Conservation (phyloP, 208 protist species). For the Crithidia expoeki region DNA sequence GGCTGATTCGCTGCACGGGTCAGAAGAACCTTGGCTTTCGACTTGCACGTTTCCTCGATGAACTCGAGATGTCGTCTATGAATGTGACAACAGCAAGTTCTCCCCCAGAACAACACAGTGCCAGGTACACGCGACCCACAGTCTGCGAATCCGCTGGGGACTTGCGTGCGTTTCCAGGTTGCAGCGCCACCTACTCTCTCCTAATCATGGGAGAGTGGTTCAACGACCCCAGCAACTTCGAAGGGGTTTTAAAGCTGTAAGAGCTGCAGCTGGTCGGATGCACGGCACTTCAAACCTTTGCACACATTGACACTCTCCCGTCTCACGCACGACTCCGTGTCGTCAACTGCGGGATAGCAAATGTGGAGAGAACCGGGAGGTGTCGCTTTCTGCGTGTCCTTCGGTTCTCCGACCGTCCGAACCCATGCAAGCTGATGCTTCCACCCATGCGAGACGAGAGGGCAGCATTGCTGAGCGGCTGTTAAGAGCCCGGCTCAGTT, state of each 20-base stretch:
- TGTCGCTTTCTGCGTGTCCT: not conserved
- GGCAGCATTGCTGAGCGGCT: not conserved
- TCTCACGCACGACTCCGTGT: no score
- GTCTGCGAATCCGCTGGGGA: not conserved
- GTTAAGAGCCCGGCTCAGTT: not conserved
- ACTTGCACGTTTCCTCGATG: no score
- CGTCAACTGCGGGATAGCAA: not conserved
- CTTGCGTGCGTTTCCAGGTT: no score
- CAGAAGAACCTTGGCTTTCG: no score
- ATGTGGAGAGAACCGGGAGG: not conserved
- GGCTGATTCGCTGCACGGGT: no score
- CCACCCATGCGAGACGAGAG: not conserved
- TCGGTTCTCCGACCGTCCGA: not conserved
- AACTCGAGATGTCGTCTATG: not conserved
- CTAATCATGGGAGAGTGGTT: no score
- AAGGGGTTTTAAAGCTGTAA: no score
- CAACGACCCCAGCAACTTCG: no score
- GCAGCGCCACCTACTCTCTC: no score
- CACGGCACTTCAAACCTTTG: no score
- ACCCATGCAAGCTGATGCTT: not conserved
- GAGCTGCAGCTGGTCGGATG: no score
- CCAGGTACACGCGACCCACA: not conserved
- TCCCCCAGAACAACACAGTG: not conserved
- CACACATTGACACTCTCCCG: no score
- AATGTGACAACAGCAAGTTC: not conserved